Evolutionary conservation across 2,329 filamentous ascomycete species (phyloP), one percentile per base, ranked within the genome.

Genomic region (Stylonectria norvegica): DNA sequence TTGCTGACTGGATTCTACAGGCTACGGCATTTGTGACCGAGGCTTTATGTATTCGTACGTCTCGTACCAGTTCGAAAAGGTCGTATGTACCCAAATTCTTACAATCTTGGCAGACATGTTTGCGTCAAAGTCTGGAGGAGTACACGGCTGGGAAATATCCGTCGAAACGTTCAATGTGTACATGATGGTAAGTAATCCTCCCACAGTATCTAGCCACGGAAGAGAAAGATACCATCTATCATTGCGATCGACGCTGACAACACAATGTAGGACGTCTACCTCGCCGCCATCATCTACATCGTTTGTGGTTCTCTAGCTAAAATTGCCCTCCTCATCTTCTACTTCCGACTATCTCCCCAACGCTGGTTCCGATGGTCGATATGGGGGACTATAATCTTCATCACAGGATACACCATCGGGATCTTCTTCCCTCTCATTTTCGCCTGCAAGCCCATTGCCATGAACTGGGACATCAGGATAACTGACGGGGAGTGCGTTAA

Each of bases 401-500:
- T 65, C 15, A 42, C 45, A 5, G 52, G 50, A 1, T 67, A 65
- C 40, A 62, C 59, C 5, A 47, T 58, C 10, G 54, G 47, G 19
- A 60, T 69, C 17, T 58, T 61, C 18, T 56, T 68, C 23, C 42
- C 60, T 3, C 50, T 65, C 14, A 38, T 67, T 16, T 64, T 70
- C 23, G 60, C 63, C 1, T 70, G 68, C 46, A 45, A 42, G 0
- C 68, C 67, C 0, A 44, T 68, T 9, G 34, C 42, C 1, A 50
- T 41, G 46, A 45, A 49, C 5, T 70, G 60, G 55, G 57, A 67
- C 18, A 30, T 58, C 0, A 48, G 40, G 3, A 48, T 60, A 5
- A 45, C 42, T 28, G 58, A 31, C 44, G 70, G 46, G 43, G 55
- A 33, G n/a, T 77, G 73, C 41, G 60, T 77, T 29, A 59, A 71